These are phyloP conservation scores for Colletotrichum eremochloae DNA, from an alignment of 2,329 filamentous ascomycete genomes.

Conservation along the genomic window DNA sequence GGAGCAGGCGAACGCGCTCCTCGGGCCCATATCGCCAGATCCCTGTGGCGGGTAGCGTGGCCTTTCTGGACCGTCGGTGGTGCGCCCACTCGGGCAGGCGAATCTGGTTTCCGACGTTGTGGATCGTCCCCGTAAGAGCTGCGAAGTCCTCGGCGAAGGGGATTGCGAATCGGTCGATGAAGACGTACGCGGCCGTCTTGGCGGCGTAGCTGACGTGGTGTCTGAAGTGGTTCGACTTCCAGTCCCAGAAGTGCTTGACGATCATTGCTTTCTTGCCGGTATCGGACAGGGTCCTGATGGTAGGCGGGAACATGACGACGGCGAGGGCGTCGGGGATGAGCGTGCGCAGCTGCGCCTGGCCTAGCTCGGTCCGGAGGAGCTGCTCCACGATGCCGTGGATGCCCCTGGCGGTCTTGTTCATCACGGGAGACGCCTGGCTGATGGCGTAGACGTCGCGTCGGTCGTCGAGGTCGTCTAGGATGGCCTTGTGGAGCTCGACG, in stretches of 20 bases:
- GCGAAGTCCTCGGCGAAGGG: conserved; percentile 23
- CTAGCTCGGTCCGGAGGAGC: not conserved
- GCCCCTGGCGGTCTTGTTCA: not conserved
- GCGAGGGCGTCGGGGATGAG: not conserved
- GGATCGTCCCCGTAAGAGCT: not conserved
- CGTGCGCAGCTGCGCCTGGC: not conserved
- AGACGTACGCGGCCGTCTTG: not conserved
- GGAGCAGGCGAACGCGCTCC: conserved; percentile 20
- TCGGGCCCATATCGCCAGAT: not conserved
- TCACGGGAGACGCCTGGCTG: not conserved
- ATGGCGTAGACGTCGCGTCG: not conserved
- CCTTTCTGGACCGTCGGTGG: not conserved
- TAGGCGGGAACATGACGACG: not conserved
- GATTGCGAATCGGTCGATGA: conserved; percentile 2
- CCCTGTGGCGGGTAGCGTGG: too few relatives aligned
- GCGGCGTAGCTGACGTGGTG: not conserved
- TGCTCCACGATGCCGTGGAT: not conserved
- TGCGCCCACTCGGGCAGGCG: not conserved
- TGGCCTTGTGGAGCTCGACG: not conserved
- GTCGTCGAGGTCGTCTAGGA: not conserved
- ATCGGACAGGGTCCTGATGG: not conserved
- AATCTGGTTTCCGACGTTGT: not conserved
- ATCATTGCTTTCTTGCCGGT: not conserved
- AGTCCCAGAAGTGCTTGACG: not conserved
- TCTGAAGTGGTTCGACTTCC: not conserved